phyloP scores from a whole-genome alignment of 208 protist species.

The Acanthamoeba royreba region DNA sequence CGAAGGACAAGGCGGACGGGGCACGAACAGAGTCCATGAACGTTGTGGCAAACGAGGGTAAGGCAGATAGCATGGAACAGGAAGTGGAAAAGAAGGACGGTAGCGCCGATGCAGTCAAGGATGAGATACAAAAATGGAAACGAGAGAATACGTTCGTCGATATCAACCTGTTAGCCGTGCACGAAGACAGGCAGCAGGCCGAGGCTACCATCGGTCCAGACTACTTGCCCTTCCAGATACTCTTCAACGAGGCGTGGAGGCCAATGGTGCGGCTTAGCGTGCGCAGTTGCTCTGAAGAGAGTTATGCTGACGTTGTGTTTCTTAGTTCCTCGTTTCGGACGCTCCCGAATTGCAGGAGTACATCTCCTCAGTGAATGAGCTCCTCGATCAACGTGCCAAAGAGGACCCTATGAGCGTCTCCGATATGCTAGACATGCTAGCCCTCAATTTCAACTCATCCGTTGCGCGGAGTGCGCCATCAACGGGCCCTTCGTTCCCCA shows the following conservation, averaged over 20 bases:
- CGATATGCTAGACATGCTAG: slow-evolving; percentile 32
- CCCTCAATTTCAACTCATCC: background rate
- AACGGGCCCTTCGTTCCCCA: background rate
- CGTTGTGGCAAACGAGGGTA: background rate
- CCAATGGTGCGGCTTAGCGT: no score
- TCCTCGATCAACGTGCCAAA: background rate
- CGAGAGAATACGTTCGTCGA: background rate
- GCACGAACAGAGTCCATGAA: background rate
- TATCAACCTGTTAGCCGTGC: background rate
- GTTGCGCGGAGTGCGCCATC: background rate
- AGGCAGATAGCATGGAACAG: background rate
- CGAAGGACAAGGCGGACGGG: background rate
- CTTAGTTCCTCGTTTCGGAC: background rate
- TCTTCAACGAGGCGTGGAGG: background rate
- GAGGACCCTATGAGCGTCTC: background rate
- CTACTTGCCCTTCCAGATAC: slow-evolving; percentile 10
- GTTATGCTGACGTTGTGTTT: no score
- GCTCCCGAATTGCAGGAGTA: background rate
- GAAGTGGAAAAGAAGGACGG: background rate
- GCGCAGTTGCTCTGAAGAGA: no score
- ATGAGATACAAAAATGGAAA: background rate
- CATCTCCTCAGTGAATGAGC: background rate
- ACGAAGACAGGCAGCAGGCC: background rate
- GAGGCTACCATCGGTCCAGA: background rate
- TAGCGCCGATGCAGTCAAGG: background rate